These are phyloP conservation scores for Candida chilensis DNA, from an alignment of 805 yeast genomes.

Conservation along the genomic window DNA sequence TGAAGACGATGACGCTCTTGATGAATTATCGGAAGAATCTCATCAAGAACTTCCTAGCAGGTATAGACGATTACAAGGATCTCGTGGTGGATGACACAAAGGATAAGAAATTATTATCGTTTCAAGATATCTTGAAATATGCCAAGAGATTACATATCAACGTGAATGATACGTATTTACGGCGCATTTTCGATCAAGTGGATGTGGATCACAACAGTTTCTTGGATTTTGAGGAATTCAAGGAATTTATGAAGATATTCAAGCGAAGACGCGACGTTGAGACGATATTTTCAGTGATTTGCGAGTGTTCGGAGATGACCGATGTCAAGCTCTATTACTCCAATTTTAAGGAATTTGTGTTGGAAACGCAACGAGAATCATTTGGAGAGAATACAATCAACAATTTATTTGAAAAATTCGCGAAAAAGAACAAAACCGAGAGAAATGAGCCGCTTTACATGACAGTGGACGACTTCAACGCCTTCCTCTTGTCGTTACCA, in stretches of 20 bases:
- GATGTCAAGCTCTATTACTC: slow-evolving; percentile 10
- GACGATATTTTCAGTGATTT: slow-evolving; percentile 32
- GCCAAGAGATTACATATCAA: slow-evolving; percentile 66
- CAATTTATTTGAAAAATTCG: slow-evolving; percentile 27
- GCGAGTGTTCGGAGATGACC: slow-evolving; percentile 10
- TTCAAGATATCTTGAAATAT: slow-evolving; percentile 59
- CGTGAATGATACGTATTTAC: slow-evolving; percentile 45
- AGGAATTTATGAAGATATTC: slow-evolving; percentile 58
- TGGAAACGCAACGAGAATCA: slow-evolving; percentile 36
- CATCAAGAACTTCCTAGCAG: slow-evolving; percentile 1
- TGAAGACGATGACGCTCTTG: background rate
- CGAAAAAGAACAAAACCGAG: slow-evolving; percentile 5
- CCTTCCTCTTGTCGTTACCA: slow-evolving; percentile 20
- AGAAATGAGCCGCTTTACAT: background rate
- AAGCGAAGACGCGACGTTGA: slow-evolving; percentile 58
- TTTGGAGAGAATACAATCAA: slow-evolving; percentile 13
- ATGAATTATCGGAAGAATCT: background rate
- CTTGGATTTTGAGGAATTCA: slow-evolving; percentile 66
- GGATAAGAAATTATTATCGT: slow-evolving; percentile 29
- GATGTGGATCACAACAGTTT: slow-evolving; percentile 40
- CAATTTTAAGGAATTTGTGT: slow-evolving; percentile 28
- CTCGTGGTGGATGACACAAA: slow-evolving; percentile 7
- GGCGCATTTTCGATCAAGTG: slow-evolving; percentile 40
- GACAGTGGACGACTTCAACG: slow-evolving; percentile 20
- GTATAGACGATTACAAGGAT: slow-evolving; percentile 1